phyloP scores from a whole-genome alignment of 2,329 filamentous ascomycete species.

The Colletotrichum navitas region DNA sequence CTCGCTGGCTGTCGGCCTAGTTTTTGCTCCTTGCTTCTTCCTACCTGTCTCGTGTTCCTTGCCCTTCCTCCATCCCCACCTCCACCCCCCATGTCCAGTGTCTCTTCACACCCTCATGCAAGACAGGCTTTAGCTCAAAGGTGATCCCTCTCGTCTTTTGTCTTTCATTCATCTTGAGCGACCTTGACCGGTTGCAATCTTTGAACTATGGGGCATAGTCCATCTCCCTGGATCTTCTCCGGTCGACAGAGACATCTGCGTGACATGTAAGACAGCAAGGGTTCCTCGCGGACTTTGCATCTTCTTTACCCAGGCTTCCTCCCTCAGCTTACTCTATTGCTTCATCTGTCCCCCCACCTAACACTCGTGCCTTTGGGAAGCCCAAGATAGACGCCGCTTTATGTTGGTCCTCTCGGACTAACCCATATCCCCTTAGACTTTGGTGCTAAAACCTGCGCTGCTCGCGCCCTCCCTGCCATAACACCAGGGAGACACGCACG shows the following conservation, averaged over 20 bases:
- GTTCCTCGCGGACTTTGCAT: slow-evolving; percentile 6
- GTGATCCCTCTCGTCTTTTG: slow-evolving; percentile 12
- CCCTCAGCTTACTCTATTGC: neutral
- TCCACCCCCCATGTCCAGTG: slow-evolving; percentile 13
- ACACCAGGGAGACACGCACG: slow-evolving; percentile 1
- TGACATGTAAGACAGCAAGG: slow-evolving; percentile 27
- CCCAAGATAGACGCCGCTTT: slow-evolving; percentile 7
- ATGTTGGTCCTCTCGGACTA: slow-evolving; percentile 1
- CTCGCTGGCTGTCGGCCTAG: slow-evolving; percentile 1
- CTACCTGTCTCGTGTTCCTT: slow-evolving; percentile 5
- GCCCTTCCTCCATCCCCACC: slow-evolving; percentile 5
- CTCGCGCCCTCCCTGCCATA: slow-evolving; percentile 26
- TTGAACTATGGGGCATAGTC: slow-evolving; percentile 3
- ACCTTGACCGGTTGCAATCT: slow-evolving; percentile 18
- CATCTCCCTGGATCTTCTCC: slow-evolving; percentile 35
- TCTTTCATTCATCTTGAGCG: slow-evolving; percentile 31
- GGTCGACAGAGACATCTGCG: slow-evolving; percentile 23
- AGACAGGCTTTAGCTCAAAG: slow-evolving; percentile 15
- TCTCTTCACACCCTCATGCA: slow-evolving; percentile 39
- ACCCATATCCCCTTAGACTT: slow-evolving; percentile 9
- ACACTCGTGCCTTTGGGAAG: neutral
- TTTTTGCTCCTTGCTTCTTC: slow-evolving; percentile 36
- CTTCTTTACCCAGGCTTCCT: slow-evolving; percentile 15
- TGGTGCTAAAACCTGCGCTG: slow-evolving; percentile 15
- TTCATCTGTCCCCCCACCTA: neutral